phyloP scores from a whole-genome alignment of 2,329 filamentous ascomycete genomes.

The Neofusicoccum umdonicola region DNA sequence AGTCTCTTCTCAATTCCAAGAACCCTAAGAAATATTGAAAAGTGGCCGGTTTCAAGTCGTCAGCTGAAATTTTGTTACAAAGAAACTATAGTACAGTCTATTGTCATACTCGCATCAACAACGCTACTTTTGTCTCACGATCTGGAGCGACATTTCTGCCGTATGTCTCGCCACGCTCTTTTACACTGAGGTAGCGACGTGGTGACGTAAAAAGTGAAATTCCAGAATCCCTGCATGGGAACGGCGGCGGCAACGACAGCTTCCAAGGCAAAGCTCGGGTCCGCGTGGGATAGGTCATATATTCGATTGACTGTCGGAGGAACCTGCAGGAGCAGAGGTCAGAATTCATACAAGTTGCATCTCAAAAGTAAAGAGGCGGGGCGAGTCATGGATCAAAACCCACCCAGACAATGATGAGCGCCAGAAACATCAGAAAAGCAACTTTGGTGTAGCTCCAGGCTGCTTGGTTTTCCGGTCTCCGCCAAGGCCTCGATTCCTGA shows the following conservation, averaged over 20 bases:
- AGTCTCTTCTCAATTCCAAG: too few species aligned
- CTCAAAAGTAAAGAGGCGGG: background rate
- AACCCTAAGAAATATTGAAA: too few species aligned
- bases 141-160: background rate
- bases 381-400: background rate
- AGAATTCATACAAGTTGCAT: background rate
- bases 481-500: constrained; percentile 29
- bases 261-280: constrained; percentile 56
- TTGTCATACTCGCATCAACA: too few species aligned
- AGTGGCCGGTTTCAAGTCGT: too few species aligned
- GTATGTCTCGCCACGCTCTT: constrained; percentile 19
- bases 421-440: constrained; percentile 68
- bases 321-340: constrained; percentile 36
- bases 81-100: too few species aligned
- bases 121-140: too few species aligned
- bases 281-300: constrained; percentile 58
- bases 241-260: constrained; percentile 71
- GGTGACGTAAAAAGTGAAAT: constrained; percentile 72
- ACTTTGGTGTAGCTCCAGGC: constrained; percentile 70
- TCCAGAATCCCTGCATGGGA: constrained; percentile 82
- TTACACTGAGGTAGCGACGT: constrained; percentile 61
- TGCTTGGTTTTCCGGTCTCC: constrained; percentile 36
- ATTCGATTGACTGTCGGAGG: constrained; percentile 76
- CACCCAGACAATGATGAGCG: constrained; percentile 68
- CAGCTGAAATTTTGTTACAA: too few species aligned